Conservation (phyloP, 805 yeast species). For the Dipodascopsis uninucleata region DNA sequence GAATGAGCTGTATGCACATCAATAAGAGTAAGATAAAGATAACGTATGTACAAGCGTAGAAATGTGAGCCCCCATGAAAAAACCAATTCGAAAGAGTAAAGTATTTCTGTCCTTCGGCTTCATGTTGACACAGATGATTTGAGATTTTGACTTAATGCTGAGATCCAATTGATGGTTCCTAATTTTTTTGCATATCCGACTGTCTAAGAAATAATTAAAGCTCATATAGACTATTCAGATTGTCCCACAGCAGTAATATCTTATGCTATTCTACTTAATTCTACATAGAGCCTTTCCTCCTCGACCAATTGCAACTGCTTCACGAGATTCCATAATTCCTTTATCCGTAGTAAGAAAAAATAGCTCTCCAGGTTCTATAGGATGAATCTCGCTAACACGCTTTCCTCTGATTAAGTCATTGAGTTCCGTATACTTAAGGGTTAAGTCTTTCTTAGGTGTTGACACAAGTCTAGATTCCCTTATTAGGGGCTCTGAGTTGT, state of each 20-base stretch:
- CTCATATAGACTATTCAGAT: too few species aligned
- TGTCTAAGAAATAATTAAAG: too few species aligned
- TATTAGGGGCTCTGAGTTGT: slow-evolving; percentile 74
- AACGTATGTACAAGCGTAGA: too few species aligned
- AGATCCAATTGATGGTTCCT: too few species aligned
- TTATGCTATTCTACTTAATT: slow-evolving; percentile 3
- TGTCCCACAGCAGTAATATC: neutral
- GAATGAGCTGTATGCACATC: too few species aligned
- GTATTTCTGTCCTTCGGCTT: too few species aligned
- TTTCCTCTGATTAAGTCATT: slow-evolving; percentile 71
- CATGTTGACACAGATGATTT: too few species aligned
- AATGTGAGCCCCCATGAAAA: too few species aligned
- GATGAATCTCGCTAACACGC: slow-evolving; percentile 68
- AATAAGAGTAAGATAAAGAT: too few species aligned
- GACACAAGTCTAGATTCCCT: slow-evolving; percentile 68
- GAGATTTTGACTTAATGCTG: too few species aligned
- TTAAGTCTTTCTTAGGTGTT: slow-evolving; percentile 77
- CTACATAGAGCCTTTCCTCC: slow-evolving; percentile 74
- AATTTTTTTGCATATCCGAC: too few species aligned
- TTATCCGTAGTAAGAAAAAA: slow-evolving; percentile 59
- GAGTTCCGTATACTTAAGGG: slow-evolving; percentile 60
- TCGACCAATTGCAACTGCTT: slow-evolving; percentile 71
- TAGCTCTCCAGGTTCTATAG: slow-evolving; percentile 85
- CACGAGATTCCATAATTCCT: slow-evolving; percentile 68
- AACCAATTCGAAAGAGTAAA: too few species aligned